These are phyloP conservation scores for Ogataea glucozyma DNA, from an alignment of 805 yeast species.

Conservation along the genomic window DNA sequence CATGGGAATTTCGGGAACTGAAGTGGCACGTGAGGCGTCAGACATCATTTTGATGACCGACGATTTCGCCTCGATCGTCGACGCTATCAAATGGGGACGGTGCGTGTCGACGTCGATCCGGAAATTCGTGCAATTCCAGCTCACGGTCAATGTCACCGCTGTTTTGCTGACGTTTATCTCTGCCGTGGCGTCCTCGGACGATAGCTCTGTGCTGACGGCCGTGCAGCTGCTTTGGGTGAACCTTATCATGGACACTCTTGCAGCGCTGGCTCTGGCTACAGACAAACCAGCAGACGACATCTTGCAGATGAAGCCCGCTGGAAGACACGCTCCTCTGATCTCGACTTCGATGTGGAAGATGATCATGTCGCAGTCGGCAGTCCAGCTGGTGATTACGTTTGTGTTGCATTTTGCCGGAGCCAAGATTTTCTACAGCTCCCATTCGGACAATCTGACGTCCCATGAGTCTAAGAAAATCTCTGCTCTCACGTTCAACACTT, in stretches of 20 bases:
- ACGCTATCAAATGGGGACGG: slow-evolving; percentile 98
- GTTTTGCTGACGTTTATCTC: slow-evolving; percentile 90
- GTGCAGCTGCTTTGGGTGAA: slow-evolving; percentile 98
- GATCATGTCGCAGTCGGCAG: slow-evolving; percentile 84
- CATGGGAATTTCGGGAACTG: slow-evolving; percentile 98
- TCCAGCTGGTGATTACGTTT: slow-evolving; percentile 81
- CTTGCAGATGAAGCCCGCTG: slow-evolving; percentile 79
- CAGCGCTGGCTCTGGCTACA: slow-evolving; percentile 96
- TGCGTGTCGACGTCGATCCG: slow-evolving; percentile 93
- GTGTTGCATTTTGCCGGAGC: slow-evolving; percentile 78
- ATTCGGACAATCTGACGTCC: slow-evolving; percentile 30
- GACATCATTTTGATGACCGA: slow-evolving; percentile 97
- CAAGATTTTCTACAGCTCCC: slow-evolving; percentile 49
- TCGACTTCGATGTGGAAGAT: slow-evolving; percentile 97
- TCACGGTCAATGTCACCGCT: slow-evolving; percentile 97
- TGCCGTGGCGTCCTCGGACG: slow-evolving; percentile 80
- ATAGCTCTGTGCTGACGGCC: slow-evolving; percentile 88
- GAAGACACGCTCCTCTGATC: slow-evolving; percentile 76
- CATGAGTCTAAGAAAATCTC: slow-evolving; percentile 60
- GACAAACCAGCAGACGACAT: slow-evolving; percentile 90
- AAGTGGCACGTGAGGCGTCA: slow-evolving; percentile 97
- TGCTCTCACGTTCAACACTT: slow-evolving; percentile 91
- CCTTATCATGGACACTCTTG: slow-evolving; percentile 96
- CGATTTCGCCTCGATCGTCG: slow-evolving; percentile 91
- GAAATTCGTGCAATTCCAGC: slow-evolving; percentile 93